Conservation (phyloP, 768 basidiomycete species). For the Dentipellis sp. region DNA sequence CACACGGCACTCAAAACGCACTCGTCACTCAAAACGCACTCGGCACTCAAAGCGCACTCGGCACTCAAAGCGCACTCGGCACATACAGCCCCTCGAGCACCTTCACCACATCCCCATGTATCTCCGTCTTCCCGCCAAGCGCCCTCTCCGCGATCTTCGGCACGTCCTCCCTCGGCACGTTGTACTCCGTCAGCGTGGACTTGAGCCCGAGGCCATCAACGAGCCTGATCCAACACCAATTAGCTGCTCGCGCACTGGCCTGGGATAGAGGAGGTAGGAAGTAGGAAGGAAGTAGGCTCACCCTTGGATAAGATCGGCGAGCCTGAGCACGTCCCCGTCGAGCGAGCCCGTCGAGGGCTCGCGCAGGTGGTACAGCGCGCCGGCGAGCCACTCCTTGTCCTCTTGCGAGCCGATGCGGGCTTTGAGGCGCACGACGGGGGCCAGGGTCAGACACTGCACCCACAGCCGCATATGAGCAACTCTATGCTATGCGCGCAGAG, state of each 20-base stretch:
- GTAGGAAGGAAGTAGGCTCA: conserved; percentile 22
- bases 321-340: conserved; percentile 49
- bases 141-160: conserved; percentile 41
- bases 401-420: conserved; percentile 48
- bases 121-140: conserved; percentile 33
- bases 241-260: neutral
- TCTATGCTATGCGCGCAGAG: neutral
- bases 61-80: neutral
- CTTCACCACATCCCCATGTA: conserved; percentile 33
- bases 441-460: conserved; percentile 60
- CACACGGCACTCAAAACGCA: too few species aligned
- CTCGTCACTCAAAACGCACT: too few species aligned
- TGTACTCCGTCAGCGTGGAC: conserved; percentile 48
- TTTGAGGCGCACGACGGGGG: conserved; percentile 51
- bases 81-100: conserved; percentile 41
- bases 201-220: conserved; percentile 50
- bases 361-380: conserved; percentile 46
- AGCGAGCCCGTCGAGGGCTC: conserved; percentile 53
- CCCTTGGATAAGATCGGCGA: conserved; percentile 48
- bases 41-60: neutral
- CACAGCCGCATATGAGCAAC: neutral
- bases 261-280: neutral
- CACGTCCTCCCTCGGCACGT: conserved; percentile 51
- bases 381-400: conserved; percentile 52
- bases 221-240: conserved; percentile 31